A percentile compares a stretch with the other conserved stretches of the same genome.
Evolutionary conservation across 352 stramenopile genomes (phyloP).

Genomic region (Pythium dissotocum): DNA sequence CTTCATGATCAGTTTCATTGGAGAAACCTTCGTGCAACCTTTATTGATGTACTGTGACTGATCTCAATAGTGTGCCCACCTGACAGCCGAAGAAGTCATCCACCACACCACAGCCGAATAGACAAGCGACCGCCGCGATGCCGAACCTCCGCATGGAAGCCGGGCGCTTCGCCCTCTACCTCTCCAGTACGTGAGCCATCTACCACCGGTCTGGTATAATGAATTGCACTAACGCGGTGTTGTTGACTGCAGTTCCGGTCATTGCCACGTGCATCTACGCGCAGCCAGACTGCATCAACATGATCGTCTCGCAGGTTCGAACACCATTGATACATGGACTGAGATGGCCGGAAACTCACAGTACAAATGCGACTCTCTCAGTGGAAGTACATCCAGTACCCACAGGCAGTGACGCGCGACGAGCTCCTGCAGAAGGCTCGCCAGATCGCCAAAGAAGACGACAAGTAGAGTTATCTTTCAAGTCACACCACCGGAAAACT

Average conservation of each 20-base stretch:
- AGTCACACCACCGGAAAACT: background rate
- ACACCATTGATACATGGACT: background rate
- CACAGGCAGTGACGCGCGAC: conserved; percentile 71
- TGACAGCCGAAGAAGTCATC: conserved; percentile 24
- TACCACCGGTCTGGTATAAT: background rate
- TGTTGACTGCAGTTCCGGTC: conserved; percentile 63
- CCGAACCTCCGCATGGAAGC: conserved; percentile 67
- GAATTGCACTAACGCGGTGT: background rate
- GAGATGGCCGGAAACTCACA: background rate
- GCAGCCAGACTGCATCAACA: conserved; percentile 84
- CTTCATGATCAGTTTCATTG: conserved; percentile 28
- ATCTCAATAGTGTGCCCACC: conserved; percentile 7
- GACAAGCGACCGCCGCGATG: conserved; percentile 34
- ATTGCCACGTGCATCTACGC: conserved; percentile 82
- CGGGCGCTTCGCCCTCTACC: conserved; percentile 68
- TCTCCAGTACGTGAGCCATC: conserved; percentile 51
- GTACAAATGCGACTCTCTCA: conserved; percentile 17
- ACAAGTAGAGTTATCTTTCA: conserved; percentile 20
- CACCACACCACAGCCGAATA: conserved; percentile 24
- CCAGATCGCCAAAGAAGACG: conserved; percentile 64
- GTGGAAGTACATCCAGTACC: conserved; percentile 89
- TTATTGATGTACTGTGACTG: conserved; percentile 1
- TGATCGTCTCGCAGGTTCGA: conserved; percentile 63
- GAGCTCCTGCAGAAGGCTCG: conserved; percentile 80
- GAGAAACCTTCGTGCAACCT: conserved; percentile 19